Evolutionary conservation across 306 rosid genomes (phyloP).

Genomic region (Alnus rubra): DNA sequence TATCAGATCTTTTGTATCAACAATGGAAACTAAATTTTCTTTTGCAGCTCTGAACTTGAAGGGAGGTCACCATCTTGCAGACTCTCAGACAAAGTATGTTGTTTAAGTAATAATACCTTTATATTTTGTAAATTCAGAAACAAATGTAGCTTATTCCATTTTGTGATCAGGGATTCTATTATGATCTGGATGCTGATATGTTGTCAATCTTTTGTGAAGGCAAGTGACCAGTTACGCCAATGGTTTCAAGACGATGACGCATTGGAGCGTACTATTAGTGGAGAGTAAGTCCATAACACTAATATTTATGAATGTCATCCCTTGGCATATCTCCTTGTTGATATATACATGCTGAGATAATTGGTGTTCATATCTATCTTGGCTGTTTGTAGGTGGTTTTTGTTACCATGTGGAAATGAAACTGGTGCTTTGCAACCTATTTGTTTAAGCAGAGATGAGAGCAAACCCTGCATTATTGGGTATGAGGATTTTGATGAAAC

Average conservation of each 20-base stretch:
- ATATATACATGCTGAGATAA: constrained; percentile 2
- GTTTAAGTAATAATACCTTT: constrained; percentile 16
- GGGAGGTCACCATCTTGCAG: constrained; percentile 82
- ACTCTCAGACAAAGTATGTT: constrained; percentile 91
- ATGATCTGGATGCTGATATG: constrained; percentile 30
- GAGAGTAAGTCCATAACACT: constrained; percentile 62
- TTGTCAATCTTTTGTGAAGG: constrained; percentile 52
- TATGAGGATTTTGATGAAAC: constrained; percentile 28
- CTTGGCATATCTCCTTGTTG: constrained; percentile 7
- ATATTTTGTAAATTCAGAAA: constrained; percentile 18
- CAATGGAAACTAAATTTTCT: constrained; percentile 12
- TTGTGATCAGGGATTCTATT: constrained; percentile 18
- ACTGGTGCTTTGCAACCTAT: constrained; percentile 49
- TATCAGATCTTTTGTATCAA: constrained; percentile 2
- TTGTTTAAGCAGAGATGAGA: constrained; percentile 60
- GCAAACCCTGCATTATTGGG: constrained; percentile 65
- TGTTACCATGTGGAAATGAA: constrained; percentile 65
- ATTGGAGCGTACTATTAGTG: constrained; percentile 80
- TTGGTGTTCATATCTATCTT: constrained; percentile 8
- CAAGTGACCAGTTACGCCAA: constrained; percentile 58
- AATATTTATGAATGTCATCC: constrained; percentile 17
- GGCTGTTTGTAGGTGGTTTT: constrained; percentile 62
- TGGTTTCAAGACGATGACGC: constrained; percentile 96
- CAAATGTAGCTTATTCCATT: constrained; percentile 11
- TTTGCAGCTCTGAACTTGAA: constrained; percentile 88